Evolutionary conservation across 2,329 filamentous ascomycete genomes (phyloP).

Genomic region (Juglanconis juglandina): DNA sequence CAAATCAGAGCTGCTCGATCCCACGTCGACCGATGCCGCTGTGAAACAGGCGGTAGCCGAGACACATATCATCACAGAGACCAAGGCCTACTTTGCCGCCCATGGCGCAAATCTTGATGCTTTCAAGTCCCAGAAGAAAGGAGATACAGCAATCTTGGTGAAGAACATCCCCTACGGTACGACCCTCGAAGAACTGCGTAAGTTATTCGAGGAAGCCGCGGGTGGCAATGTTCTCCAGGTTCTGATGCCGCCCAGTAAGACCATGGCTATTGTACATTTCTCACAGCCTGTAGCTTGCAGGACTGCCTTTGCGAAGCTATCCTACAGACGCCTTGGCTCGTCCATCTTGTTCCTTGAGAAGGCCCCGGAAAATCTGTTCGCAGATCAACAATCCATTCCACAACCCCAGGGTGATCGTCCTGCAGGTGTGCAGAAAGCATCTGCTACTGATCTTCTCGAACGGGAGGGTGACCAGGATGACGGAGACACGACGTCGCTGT

Average conservation of each 20-base stretch:
- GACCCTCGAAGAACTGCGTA: constrained; percentile 71
- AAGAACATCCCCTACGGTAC: constrained; percentile 93
- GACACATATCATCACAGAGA: constrained; percentile 93
- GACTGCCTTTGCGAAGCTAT: constrained; percentile 77
- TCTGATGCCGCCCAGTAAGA: constrained; percentile 87
- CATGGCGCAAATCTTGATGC: constrained; percentile 90
- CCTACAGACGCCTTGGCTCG: constrained; percentile 87
- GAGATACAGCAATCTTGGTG: constrained; percentile 82
- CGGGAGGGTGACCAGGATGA: constrained; percentile 50
- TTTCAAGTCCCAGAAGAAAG: constrained; percentile 80
- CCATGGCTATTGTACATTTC: constrained; percentile 92
- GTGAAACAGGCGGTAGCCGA: constrained; percentile 97
- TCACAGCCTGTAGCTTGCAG: constrained; percentile 74
- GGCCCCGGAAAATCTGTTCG: constrained; percentile 79
- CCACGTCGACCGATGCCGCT: constrained; percentile 89
- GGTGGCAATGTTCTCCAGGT: constrained; percentile 78
- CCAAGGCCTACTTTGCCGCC: constrained; percentile 82
- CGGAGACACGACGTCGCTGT: constrained; percentile 74
- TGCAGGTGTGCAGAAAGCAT: constrained; percentile 57
- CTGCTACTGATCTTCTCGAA: constrained; percentile 66
- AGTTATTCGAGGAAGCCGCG: constrained; percentile 68
- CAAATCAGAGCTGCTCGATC: constrained; percentile 89
- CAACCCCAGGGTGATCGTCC: constrained; percentile 33
- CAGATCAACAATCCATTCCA: constrained; percentile 27
- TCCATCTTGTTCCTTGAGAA: constrained; percentile 92